Evolutionary conservation across 495 filamentous ascomycete species (phyloP).

Genomic region (Coniosporium apollinis): DNA sequence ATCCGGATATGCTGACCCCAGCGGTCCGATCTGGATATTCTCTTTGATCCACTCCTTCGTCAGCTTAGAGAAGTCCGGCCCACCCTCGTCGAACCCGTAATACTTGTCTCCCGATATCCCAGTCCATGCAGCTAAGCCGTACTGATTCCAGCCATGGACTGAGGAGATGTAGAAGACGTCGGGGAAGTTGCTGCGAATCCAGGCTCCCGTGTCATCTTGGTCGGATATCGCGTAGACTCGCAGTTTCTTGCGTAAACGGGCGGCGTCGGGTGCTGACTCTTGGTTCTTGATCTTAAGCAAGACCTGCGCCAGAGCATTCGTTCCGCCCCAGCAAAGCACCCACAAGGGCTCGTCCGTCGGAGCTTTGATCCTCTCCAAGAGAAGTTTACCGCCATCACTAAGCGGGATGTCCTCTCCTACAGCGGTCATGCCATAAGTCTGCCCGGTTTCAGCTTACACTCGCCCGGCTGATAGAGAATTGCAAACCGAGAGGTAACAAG

Average conservation of each 20-base stretch:
- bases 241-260: slow-evolving; percentile 21
- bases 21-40: slow-evolving; percentile 29
- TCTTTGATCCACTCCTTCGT: slow-evolving; percentile 29
- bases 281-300: slow-evolving; percentile 21
- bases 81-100: slow-evolving; percentile 29
- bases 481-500: too few species aligned
- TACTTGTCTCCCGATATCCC: slow-evolving; percentile 30
- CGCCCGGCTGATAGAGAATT: too few species aligned
- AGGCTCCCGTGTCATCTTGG: slow-evolving; percentile 32
- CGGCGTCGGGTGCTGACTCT: slow-evolving; percentile 16
- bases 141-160: slow-evolving; percentile 31
- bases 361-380: too few species aligned
- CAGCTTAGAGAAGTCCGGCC: slow-evolving; percentile 26
- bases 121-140: slow-evolving; percentile 31
- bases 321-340: slow-evolving; percentile 32
- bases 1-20: slow-evolving; percentile 27
- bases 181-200: slow-evolving; percentile 30
- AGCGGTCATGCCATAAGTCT: too few species aligned
- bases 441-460: too few species aligned
- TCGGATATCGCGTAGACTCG: slow-evolving; percentile 33
- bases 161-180: slow-evolving; percentile 31
- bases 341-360: slow-evolving; percentile 25
- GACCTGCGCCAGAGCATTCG: slow-evolving; percentile 29
- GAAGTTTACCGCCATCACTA: too few species aligned
- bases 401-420: too few species aligned